A percentile compares a stretch with the other conserved stretches of the same genome.
These are phyloP conservation scores for Entonaema liquescens DNA, from an alignment of 495 filamentous ascomycete species.

Conservation along the genomic window DNA sequence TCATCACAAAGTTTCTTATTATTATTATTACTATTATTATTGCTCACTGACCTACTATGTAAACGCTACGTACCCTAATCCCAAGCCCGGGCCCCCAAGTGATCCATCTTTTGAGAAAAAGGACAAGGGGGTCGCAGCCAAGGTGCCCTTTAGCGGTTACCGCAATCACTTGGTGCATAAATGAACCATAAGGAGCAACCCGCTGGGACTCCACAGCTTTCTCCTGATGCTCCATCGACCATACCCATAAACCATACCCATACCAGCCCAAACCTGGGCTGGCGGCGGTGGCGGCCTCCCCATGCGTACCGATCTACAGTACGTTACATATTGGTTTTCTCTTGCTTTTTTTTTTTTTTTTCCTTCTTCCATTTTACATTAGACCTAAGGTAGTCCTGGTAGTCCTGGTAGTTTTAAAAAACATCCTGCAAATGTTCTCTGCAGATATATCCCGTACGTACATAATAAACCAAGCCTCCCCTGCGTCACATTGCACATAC, in stretches of 20 bases:
- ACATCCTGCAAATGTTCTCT: conserved; percentile 33
- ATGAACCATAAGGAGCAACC: conserved; percentile 44
- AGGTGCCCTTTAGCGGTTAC: conserved; percentile 40
- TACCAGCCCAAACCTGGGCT: conserved; percentile 16
- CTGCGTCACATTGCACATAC: conserved; percentile 46
- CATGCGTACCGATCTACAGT: conserved; percentile 41
- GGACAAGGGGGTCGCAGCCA: conserved; percentile 32
- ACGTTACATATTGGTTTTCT: conserved; percentile 31
- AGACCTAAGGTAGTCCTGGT: no score
- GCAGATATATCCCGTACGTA: conserved; percentile 31
- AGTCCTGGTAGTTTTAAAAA: no score
- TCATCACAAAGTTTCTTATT: no score
- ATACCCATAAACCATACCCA: conserved; percentile 17
- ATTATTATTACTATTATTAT: neutral
- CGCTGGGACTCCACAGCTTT: conserved; percentile 36
- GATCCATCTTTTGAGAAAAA: conserved; percentile 28
- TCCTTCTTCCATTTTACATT: conserved; percentile 7
- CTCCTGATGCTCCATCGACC: conserved; percentile 36
- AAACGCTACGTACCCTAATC: neutral
- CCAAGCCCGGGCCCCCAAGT: conserved; percentile 28
- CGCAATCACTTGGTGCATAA: conserved; percentile 42
- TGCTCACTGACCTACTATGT: neutral
- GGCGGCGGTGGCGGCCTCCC: conserved; percentile 38
- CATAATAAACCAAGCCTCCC: conserved; percentile 38
- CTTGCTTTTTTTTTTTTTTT: conserved; percentile 35